phyloP scores from a whole-genome alignment of 352 stramenopile genomes.

The Globisporangium megalacanthum region DNA sequence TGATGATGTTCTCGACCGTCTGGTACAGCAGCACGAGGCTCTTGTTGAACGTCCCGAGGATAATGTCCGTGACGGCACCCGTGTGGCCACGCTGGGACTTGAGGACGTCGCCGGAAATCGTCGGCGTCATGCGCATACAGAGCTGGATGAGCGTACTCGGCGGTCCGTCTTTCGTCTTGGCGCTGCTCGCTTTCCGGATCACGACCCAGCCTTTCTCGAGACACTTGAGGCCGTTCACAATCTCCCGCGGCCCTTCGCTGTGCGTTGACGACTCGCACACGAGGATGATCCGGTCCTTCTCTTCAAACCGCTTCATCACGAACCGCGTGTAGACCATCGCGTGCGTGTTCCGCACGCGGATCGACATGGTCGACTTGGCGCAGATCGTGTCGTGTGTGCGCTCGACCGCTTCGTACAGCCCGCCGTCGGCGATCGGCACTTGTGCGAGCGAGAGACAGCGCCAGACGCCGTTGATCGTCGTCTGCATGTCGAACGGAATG shows the following conservation, averaged over 20 bases:
- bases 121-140: conserved; percentile 46
- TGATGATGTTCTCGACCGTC: conserved; percentile 50
- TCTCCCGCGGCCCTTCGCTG: conserved; percentile 11
- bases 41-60: conserved; percentile 37
- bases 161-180: neutral
- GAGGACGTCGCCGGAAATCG: conserved; percentile 16
- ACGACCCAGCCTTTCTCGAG: conserved; percentile 24
- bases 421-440: conserved; percentile 10
- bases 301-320: conserved; percentile 20
- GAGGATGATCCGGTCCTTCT: conserved; percentile 19
- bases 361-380: conserved; percentile 15
- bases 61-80: conserved; percentile 36
- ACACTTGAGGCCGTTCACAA: conserved; percentile 18
- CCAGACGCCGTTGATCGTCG: conserved; percentile 11
- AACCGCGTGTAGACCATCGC: conserved; percentile 19
- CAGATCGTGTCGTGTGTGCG: conserved; percentile 18
- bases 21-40: conserved; percentile 43
- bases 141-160: conserved; percentile 38
- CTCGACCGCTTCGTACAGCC: conserved; percentile 17
- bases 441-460: conserved; percentile 8
- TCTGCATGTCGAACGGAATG: conserved; percentile 11
- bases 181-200: conserved; percentile 9
- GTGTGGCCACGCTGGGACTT: conserved; percentile 17
- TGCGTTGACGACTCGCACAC: conserved; percentile 21
- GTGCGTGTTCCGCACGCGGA: conserved; percentile 16